Evolutionary conservation across 495 filamentous ascomycete genomes (phyloP).

Genomic region (Neurospora intermedia): DNA sequence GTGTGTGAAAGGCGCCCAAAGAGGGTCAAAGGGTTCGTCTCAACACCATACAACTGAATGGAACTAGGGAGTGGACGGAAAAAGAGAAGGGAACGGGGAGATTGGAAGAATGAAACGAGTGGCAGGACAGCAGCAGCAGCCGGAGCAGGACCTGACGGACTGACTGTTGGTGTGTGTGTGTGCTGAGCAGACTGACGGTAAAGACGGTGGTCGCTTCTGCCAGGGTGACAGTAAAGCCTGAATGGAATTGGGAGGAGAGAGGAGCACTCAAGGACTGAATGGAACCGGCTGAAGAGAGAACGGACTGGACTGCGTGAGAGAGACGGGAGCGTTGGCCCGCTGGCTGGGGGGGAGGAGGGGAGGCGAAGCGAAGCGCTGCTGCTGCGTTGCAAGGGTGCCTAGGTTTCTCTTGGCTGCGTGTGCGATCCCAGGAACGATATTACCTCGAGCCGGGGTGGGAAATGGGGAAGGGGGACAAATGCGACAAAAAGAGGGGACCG

Average conservation of each 20-base stretch:
- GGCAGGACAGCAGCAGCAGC: not conserved
- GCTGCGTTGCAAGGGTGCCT: not conserved
- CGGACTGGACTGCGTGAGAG: not conserved
- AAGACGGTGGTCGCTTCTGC: not conserved
- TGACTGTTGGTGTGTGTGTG: not conserved
- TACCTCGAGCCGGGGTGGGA: not conserved
- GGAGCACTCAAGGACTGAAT: not conserved
- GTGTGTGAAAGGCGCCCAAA: constrained; percentile 5
- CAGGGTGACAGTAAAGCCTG: not conserved
- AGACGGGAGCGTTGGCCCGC: not conserved
- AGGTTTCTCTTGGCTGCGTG: not conserved
- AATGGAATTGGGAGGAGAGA: not conserved
- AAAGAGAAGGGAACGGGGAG: not conserved
- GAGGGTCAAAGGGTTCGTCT: constrained; percentile 4
- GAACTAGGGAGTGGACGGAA: too few relatives aligned
- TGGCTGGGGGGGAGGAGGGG: not conserved
- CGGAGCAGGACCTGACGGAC: not conserved
- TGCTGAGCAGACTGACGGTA: not conserved
- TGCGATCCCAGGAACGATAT: not conserved
- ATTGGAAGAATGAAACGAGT: not conserved
- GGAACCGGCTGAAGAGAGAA: not conserved
- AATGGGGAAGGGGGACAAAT: not conserved
- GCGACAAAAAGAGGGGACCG: not conserved
- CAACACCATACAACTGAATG: not conserved
- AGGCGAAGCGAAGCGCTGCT: not conserved